Percentiles rank a stretch among this genome's conserved stretches.
Evolutionary conservation across 306 rosid genomes (phyloP).

Genomic region (Abrus pulchellus): DNA sequence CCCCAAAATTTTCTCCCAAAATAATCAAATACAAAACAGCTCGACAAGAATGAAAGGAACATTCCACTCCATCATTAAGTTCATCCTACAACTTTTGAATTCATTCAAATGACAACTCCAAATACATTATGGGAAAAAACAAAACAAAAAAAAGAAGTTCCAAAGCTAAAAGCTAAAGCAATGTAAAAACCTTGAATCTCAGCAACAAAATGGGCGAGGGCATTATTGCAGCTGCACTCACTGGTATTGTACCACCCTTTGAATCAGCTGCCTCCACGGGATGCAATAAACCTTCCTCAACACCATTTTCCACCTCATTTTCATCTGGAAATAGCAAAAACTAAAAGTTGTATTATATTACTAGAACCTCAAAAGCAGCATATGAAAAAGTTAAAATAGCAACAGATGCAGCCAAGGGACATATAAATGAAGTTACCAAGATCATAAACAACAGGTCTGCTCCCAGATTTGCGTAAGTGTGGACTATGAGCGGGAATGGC

Average conservation of each 20-base stretch:
- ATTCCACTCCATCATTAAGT: slow-evolving; percentile 26
- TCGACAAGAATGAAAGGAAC: slow-evolving; percentile 16
- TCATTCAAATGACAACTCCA: slow-evolving; percentile 34
- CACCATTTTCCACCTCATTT: slow-evolving; percentile 76
- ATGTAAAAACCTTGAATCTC: slow-evolving; percentile 83
- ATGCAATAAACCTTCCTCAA: slow-evolving; percentile 69
- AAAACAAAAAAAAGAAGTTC: slow-evolving; percentile 1
- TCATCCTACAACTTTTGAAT: not conserved
- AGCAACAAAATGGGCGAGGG: slow-evolving; percentile 88
- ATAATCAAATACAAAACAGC: slow-evolving; percentile 31
- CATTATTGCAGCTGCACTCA: slow-evolving; percentile 62
- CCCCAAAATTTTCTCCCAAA: slow-evolving; percentile 15
- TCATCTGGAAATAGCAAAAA: slow-evolving; percentile 56
- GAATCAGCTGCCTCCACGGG: slow-evolving; percentile 58
- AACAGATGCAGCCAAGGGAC: slow-evolving; percentile 5
- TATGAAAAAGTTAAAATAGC: slow-evolving; percentile 12
- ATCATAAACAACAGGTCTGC: slow-evolving; percentile 84
- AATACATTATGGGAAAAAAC: not conserved
- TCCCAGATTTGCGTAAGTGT: slow-evolving; percentile 95
- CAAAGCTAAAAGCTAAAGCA: not conserved
- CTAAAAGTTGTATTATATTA: slow-evolving; percentile 27
- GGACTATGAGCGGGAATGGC: slow-evolving; percentile 76
- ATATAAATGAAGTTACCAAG: slow-evolving; percentile 65
- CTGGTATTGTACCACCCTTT: slow-evolving; percentile 58
- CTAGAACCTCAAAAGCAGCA: slow-evolving; percentile 10